phyloP scores from a whole-genome alignment of 352 stramenopile genomes.

The Pythium biforme region DNA sequence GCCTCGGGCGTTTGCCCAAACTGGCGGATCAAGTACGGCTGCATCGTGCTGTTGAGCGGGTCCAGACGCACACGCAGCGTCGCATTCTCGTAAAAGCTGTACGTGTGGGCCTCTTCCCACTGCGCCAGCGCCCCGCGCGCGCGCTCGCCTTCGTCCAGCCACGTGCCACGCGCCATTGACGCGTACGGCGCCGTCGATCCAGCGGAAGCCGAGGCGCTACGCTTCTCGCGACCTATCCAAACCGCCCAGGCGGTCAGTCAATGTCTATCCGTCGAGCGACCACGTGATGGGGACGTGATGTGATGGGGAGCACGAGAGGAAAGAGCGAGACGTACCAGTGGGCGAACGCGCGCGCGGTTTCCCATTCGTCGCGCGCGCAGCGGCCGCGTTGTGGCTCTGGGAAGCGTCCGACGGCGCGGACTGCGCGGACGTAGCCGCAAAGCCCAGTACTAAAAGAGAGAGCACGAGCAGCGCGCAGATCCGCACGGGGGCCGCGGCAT shows the following conservation, averaged over 20 bases:
- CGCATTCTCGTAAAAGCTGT: conserved; percentile 77
- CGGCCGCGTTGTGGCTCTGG: too few relatives aligned
- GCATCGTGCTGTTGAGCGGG: conserved; percentile 64
- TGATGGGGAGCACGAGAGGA: conserved; percentile 8
- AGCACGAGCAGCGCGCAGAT: conserved; percentile 10
- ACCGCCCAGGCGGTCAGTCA: too few relatives aligned
- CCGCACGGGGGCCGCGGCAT: not conserved
- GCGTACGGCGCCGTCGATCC: not conserved
- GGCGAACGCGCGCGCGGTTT: conserved; percentile 2
- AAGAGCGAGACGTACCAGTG: conserved; percentile 9
- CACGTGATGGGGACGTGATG: too few relatives aligned
- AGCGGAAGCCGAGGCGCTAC: not conserved
- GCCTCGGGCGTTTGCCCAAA: conserved; percentile 66
- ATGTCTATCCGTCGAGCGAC: too few relatives aligned
- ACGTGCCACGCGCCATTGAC: conserved; percentile 27
- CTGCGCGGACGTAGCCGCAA: conserved; percentile 8
- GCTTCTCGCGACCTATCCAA: conserved; percentile 11
- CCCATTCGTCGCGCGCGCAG: conserved; percentile 3
- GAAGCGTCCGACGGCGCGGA: conserved; percentile 6
- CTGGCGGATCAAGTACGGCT: conserved; percentile 64
- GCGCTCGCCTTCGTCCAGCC: conserved; percentile 64
- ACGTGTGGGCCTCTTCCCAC: conserved; percentile 65
- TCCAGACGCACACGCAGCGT: conserved; percentile 74
- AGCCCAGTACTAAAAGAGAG: not conserved
- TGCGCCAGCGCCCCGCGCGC: conserved; percentile 31